phyloP scores from a whole-genome alignment of 768 basidiomycete species.

The Tulasnella sp. region DNA sequence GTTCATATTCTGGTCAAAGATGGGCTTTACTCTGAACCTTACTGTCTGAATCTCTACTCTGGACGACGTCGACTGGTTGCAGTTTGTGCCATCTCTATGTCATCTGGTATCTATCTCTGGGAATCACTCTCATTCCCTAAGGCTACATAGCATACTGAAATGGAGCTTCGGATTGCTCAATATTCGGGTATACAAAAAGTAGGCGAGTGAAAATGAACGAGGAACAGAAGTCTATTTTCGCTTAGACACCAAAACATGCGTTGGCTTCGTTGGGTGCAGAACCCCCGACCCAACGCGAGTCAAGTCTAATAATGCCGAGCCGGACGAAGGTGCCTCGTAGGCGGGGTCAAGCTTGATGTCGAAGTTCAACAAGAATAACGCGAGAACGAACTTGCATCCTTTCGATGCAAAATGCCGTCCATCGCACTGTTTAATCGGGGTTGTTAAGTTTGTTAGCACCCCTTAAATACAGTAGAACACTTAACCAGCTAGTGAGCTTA shows the following conservation, averaged over 20 bases:
- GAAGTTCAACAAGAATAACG: conserved; percentile 19
- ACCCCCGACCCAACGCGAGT: conserved; percentile 7
- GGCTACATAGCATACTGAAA: no score
- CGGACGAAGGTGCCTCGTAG: not conserved
- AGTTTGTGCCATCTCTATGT: no score
- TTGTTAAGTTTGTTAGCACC: not conserved
- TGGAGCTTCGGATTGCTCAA: no score
- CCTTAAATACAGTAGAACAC: not conserved
- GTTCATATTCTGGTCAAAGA: no score
- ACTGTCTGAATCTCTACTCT: no score
- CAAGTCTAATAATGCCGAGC: not conserved
- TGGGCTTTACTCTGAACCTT: no score
- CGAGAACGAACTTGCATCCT: conserved; percentile 26
- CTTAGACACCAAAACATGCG: conserved; percentile 12
- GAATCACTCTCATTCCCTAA: no score
- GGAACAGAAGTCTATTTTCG: not conserved
- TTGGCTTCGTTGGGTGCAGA: conserved; percentile 3
- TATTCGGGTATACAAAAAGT: not conserved
- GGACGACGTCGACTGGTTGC: no score
- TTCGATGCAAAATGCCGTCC: conserved; percentile 31
- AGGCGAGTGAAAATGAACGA: not conserved
- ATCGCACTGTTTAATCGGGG: conserved; percentile 27
- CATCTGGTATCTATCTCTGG: no score
- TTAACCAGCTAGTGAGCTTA: not conserved
- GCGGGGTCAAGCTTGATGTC: conserved; percentile 25